Conservation (phyloP, 2,329 filamentous ascomycete species). For the Fusarium xylarioides region DNA sequence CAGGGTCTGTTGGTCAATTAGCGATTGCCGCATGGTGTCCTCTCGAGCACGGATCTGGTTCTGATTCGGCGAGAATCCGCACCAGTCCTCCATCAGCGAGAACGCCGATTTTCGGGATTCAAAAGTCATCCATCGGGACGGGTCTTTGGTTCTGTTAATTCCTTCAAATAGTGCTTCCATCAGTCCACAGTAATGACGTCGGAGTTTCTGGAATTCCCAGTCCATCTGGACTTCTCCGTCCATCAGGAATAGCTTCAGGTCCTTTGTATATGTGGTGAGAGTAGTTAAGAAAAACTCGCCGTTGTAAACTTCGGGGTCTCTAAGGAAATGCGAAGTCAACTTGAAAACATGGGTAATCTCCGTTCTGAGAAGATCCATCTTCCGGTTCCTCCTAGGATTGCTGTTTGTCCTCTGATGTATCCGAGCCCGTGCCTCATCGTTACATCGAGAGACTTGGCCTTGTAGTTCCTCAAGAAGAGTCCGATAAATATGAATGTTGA, state of each 20-base stretch:
- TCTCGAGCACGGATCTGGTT: slow-evolving; percentile 82
- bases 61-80: slow-evolving; percentile 94
- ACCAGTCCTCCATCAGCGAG: slow-evolving; percentile 98
- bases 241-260: slow-evolving; percentile 92
- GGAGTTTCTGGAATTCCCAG: slow-evolving; percentile 90
- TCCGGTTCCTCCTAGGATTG: slow-evolving; percentile 80
- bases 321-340: slow-evolving; percentile 88
- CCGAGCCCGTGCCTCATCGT: slow-evolving; percentile 85
- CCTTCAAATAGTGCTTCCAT: slow-evolving; percentile 94
- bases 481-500: slow-evolving; percentile 93
- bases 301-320: slow-evolving; percentile 78
- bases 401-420: slow-evolving; percentile 89
- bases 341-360: slow-evolving; percentile 98
- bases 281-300: slow-evolving; percentile 93
- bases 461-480: slow-evolving; percentile 90
- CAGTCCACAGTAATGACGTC: slow-evolving; percentile 92
- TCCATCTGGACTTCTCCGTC: slow-evolving; percentile 95
- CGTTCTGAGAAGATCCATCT: slow-evolving; percentile 86
- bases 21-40: slow-evolving; percentile 85
- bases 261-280: slow-evolving; percentile 87
- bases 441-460: slow-evolving; percentile 84
- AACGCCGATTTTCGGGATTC: slow-evolving; percentile 96
- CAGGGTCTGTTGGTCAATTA: slow-evolving; percentile 80
- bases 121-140: slow-evolving; percentile 95
- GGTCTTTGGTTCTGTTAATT: slow-evolving; percentile 84